Conservation (phyloP, 768 basidiomycete species). For the Aureoboletus auriporus region DNA sequence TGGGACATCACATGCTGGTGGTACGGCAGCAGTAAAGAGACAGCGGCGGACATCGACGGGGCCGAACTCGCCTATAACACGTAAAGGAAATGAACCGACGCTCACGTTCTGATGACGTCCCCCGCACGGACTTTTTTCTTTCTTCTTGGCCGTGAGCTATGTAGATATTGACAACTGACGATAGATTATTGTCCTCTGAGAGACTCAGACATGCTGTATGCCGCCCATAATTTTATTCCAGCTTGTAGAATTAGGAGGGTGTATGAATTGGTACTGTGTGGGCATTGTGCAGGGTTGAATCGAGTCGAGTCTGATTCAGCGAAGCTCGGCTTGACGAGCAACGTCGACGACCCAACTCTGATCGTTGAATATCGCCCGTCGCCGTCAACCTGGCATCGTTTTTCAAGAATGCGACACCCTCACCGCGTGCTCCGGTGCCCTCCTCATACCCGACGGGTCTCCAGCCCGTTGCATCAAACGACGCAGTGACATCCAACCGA, state of each 20-base stretch:
- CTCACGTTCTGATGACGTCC: constrained; percentile 2
- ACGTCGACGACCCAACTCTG: constrained; percentile 5
- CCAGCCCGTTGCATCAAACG: constrained; percentile 54
- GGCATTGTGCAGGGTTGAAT: constrained; percentile 17
- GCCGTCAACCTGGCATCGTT: constrained; percentile 63
- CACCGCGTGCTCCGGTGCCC: constrained; percentile 41
- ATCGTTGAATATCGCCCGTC: background rate
- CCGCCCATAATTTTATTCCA: constrained; percentile 30
- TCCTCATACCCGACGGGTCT: constrained; percentile 46
- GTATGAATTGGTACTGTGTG: too few relatives aligned
- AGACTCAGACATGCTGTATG: constrained; percentile 29
- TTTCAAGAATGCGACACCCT: constrained; percentile 50
- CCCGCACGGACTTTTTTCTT: too few relatives aligned
- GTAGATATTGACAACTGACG: constrained; percentile 25
- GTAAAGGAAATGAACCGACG: constrained; percentile 23
- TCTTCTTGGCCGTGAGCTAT: background rate
- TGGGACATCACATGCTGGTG: constrained; percentile 17
- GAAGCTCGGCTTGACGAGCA: constrained; percentile 2
- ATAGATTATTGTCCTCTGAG: constrained; percentile 35
- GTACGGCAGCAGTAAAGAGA: constrained; percentile 58
- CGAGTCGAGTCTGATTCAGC: background rate
- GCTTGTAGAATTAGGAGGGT: constrained; percentile 21
- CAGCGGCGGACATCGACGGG: constrained; percentile 75
- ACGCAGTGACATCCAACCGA: constrained; percentile 41
- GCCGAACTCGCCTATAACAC: constrained; percentile 34